Base-by-base conservation (phyloP, 352 stramenopile species). In the Stephanocyclus meneghinianus region DNA sequence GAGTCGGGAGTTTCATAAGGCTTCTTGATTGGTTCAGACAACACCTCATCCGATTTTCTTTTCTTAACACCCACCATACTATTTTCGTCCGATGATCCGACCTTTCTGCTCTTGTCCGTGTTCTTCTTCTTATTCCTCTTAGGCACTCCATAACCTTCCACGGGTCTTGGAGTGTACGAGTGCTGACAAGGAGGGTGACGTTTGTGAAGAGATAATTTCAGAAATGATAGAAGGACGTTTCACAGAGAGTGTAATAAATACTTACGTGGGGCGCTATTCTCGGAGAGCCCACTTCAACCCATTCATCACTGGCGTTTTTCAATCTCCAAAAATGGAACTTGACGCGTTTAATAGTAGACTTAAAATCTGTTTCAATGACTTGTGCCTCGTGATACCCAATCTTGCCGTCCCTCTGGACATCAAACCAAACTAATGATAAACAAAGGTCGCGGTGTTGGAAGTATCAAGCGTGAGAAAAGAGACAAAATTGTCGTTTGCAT, bases 271-370 rank as follows among this genome's bases (percentile, higher is more conserved):
- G 83, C 32, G 85, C 85, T 66, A 93, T 89, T 64, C 83, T 78
- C 63, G 74, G 53, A 63, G 85, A 92, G 32, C 76, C 78, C 30
- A 89, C 62, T 56, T 90, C 83, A 30, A 93, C 69, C 85, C 87
- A 93, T 57, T 91, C 87, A 61, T 93, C 86, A 32, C 71, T 67
- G 45, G 88, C 84, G 63, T 53, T 80, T 35, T 61, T 70, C 8
- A 86, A 68, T 51, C 83, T 86, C 16, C 72, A 79, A 75, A 90
- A 92, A 82, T 91, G 87, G 71, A 93, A 87, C 67, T 91, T 88
- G 7, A 91, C 77, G 32, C 80, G 71, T 60, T 88, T 92, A 2
- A 85, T 71, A 35, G 78, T 80, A n/a, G 74, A 86, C n/a, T 82
- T 55, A 48, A 91, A 84, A 72, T 93, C 84, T 26, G 85, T 44